These are phyloP conservation scores for Populus ilicifolia DNA, from an alignment of 345 rosid genomes.

Conservation along the genomic window DNA sequence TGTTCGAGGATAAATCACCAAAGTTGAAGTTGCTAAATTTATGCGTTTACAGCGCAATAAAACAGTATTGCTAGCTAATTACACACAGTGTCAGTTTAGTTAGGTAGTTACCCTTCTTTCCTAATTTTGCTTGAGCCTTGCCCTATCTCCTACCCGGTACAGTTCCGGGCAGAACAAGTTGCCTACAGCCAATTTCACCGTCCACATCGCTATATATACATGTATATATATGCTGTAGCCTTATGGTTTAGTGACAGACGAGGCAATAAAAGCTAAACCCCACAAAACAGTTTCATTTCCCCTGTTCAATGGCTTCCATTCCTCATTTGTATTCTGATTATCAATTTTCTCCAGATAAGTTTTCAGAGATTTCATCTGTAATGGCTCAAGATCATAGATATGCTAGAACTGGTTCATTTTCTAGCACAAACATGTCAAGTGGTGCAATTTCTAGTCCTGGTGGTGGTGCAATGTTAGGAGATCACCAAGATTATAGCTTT, in stretches of 20 bases:
- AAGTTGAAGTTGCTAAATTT: background rate
- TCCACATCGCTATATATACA: background rate
- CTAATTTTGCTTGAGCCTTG: conserved; percentile 1
- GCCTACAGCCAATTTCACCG: background rate
- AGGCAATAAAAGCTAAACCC: background rate
- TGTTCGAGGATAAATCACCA: background rate
- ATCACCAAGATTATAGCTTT: conserved; percentile 7
- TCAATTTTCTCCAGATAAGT: conserved; percentile 33
- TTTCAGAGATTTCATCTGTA: conserved; percentile 28
- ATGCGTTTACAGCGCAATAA: conserved; percentile 25
- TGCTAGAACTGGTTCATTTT: background rate
- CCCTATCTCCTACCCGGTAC: background rate
- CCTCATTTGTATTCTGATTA: conserved; percentile 46
- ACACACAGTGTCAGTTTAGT: background rate
- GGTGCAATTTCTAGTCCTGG: background rate
- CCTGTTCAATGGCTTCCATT: conserved; percentile 42
- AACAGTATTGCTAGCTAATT: background rate
- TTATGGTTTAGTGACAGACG: conserved; percentile 11
- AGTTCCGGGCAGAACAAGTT: conserved; percentile 19
- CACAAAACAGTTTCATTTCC: background rate
- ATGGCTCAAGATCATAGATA: conserved; percentile 17
- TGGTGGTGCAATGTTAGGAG: conserved; percentile 15
- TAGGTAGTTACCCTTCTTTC: background rate
- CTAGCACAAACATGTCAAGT: conserved; percentile 1
- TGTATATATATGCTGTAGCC: background rate